Evolutionary conservation across 2,329 filamentous ascomycete species (phyloP).

Genomic region (Exserohilum rostratum): DNA sequence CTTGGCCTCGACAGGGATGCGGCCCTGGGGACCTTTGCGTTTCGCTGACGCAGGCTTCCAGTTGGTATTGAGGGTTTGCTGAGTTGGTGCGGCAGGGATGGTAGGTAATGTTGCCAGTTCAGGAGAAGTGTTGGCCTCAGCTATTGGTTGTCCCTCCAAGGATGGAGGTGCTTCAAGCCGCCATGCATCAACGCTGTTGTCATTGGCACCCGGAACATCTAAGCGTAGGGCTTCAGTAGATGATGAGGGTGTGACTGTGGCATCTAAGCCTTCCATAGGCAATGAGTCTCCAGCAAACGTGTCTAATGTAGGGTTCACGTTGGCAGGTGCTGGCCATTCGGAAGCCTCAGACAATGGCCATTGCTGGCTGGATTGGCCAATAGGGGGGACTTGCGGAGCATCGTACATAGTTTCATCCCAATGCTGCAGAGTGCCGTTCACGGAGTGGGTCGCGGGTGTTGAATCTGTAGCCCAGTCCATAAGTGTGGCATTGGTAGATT

Average conservation of each 20-base stretch:
- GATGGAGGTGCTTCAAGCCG: not conserved
- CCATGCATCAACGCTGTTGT: not conserved
- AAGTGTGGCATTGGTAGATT: conserved; percentile 9
- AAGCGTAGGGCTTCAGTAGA: conserved; percentile 3
- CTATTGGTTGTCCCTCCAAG: not conserved
- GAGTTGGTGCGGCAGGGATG: conserved; percentile 10
- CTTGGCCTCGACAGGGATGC: conserved; percentile 39
- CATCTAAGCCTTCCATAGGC: not conserved
- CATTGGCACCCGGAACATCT: not conserved
- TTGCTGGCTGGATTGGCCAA: not conserved
- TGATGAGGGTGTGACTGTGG: conserved; percentile 7
- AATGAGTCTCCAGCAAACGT: not conserved
- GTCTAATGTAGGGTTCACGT: not conserved
- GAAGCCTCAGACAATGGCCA: conserved; percentile 4
- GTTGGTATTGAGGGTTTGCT: conserved; percentile 18
- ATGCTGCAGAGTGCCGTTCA: not conserved
- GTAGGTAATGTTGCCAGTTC: not conserved
- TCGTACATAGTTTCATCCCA: conserved; percentile 9
- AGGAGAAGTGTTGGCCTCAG: not conserved
- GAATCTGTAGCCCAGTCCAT: conserved; percentile 37
- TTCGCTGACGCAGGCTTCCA: conserved; percentile 44
- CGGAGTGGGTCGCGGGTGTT: conserved; percentile 11
- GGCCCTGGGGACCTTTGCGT: conserved; percentile 38
- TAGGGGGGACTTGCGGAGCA: not conserved
- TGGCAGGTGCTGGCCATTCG: not conserved